Base-by-base conservation (phyloP, 306 rosid species). In the Prosopis cineraria region DNA sequence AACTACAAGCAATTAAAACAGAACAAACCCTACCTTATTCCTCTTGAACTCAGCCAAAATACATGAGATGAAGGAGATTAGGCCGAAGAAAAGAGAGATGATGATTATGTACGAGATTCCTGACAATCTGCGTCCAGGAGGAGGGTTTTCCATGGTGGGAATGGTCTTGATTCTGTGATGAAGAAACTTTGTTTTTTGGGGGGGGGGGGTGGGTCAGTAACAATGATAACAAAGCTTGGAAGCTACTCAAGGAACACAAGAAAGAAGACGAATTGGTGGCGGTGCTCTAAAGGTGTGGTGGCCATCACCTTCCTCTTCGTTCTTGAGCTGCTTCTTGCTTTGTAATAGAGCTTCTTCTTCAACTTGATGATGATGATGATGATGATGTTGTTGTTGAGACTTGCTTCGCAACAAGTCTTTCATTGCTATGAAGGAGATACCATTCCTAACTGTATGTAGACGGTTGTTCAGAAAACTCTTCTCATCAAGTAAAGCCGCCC, bases 31-130 rank as follows among this genome's bases (percentile, higher is more conserved):
- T 84, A 93, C 98, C 97, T 86, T 86, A 34, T 89, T 81, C 78
- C 91, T 88, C 86, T 80, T 84, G 24, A 82, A 56, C 79, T 91
- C 98, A 0, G 97, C 95, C 33, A 75, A 89, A 78, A 92, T 77
- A 81, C 97, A 95, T 19, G 88, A 87, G n/a, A 77, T 8, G 80
- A 83, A 86, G 79, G 98, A 87, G 43, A 85, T 67, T 30, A 92
- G 50, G 43, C 92, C 96, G 37, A 91, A 89, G n/a, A 81, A 79
- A 82, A 83, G 85, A 64, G 83, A 84, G 70, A 81, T 19, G 47
- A 87, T 56, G 30, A 87, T 24, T 56, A 75, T 70, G 72, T 88
- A 63, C 33, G 88, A 67, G 43, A 78, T 64, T 31, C 84, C 29
- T 33, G 78, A 29, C 40, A 83, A 71, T 76, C 81, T 84, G 68